These are phyloP conservation scores for Aspergillus sclerotiicarbonarius DNA, from an alignment of 495 filamentous ascomycete genomes.

Conservation along the genomic window DNA sequence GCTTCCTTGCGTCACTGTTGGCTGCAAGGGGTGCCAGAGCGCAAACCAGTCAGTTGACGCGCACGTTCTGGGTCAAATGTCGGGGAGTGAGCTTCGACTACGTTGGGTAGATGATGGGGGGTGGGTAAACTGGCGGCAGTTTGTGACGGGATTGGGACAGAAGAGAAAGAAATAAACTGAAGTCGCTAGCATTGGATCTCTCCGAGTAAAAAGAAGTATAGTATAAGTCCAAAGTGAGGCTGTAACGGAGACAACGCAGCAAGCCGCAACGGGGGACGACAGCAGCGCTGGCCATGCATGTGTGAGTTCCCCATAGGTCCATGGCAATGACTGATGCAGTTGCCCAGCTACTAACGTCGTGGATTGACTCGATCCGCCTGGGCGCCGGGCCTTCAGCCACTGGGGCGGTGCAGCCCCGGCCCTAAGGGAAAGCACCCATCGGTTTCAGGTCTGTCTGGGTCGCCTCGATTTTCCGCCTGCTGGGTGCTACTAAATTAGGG, in stretches of 20 bases:
- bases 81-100: constrained; percentile 68
- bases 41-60: constrained; percentile 58
- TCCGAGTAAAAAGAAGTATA: constrained; percentile 4
- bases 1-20: constrained; percentile 36
- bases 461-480: too few relatives aligned
- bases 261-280: not conserved
- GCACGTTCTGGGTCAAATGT: constrained; percentile 69
- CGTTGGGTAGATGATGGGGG: constrained; percentile 31
- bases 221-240: constrained; percentile 12
- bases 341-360: not conserved
- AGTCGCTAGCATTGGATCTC: not conserved
- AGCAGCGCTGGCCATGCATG: not conserved
- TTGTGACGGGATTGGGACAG: not conserved
- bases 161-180: not conserved
- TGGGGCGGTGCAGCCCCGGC: constrained; percentile 26
- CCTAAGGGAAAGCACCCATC: not conserved
- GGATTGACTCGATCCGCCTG: too few relatives aligned
- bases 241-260: constrained; percentile 1
- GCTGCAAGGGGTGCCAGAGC: constrained; percentile 57
- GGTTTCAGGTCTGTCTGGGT: too few relatives aligned
- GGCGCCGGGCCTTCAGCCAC: constrained; percentile 21
- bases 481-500: not conserved
- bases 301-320: constrained; percentile 3
- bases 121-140: too few relatives aligned
- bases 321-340: not conserved